phyloP scores from a whole-genome alignment of 1,284 basidiomycete genomes.

The Ceratobasidium sp. region DNA sequence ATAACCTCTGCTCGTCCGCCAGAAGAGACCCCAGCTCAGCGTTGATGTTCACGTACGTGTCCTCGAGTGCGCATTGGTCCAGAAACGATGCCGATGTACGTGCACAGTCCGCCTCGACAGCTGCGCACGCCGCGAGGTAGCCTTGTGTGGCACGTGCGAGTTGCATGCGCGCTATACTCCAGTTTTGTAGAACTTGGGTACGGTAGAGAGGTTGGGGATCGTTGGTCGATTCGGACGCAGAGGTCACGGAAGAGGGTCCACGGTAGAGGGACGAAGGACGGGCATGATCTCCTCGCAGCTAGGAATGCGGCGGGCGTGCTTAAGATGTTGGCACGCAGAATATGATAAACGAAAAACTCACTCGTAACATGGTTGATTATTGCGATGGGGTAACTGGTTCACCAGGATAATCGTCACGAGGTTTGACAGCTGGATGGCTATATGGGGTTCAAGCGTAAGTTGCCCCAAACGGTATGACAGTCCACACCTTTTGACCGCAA shows the following conservation, averaged over 20 bases:
- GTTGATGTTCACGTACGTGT: constrained; percentile 25
- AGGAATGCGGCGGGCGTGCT: too few species aligned
- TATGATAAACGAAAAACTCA: neutral
- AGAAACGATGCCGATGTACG: constrained; percentile 19
- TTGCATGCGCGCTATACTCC: constrained; percentile 25
- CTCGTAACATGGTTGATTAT: neutral
- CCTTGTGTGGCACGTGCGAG: constrained; percentile 14
- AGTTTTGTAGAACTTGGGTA: constrained; percentile 19
- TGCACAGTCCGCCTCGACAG: constrained; percentile 24
- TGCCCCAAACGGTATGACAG: neutral
- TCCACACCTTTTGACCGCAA: neutral
- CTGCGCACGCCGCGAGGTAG: constrained; percentile 18
- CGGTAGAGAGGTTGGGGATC: neutral
- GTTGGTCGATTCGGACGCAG: constrained; percentile 9
- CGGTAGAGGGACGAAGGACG: constrained; percentile 13
- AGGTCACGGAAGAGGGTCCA: neutral
- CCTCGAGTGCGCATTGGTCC: constrained; percentile 28
- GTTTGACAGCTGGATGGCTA: constrained; percentile 12
- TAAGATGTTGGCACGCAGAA: neutral
- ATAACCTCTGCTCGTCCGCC: constrained; percentile 22
- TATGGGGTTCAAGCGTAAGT: neutral
- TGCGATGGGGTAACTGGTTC: neutral
- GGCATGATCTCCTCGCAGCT: neutral
- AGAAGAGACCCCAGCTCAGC: constrained; percentile 6
- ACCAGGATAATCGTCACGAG: neutral